Conservation (phyloP, 331 rosid genomes). For the Quercus phellos region DNA sequence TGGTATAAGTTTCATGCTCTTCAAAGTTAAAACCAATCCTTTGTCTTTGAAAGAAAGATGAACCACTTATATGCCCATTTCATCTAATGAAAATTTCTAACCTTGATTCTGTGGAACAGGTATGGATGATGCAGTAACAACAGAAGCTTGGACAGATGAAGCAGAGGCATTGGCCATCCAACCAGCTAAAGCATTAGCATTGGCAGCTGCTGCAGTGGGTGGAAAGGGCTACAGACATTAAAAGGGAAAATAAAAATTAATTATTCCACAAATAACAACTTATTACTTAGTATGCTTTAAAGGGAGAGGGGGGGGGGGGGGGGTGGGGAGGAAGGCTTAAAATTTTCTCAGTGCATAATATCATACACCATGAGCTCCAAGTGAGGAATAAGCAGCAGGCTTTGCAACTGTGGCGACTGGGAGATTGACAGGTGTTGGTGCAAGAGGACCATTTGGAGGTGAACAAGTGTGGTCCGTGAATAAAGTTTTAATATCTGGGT, state of each 20-base stretch:
- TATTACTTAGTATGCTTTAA: not conserved
- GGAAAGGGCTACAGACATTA: constrained; percentile 60
- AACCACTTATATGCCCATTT: not conserved
- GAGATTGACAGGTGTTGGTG: constrained; percentile 68
- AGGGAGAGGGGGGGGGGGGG: not conserved
- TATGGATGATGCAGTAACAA: constrained; percentile 77
- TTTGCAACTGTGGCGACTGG: constrained; percentile 68
- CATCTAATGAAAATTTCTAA: constrained; percentile 19
- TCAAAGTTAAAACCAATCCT: not conserved
- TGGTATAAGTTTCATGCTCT: not conserved
- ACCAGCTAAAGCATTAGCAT: constrained; percentile 80
- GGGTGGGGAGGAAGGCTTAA: not conserved
- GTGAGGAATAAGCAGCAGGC: constrained; percentile 65
- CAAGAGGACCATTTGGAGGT: constrained; percentile 66
- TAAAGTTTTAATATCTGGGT: constrained; percentile 79
- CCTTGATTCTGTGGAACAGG: constrained; percentile 93
- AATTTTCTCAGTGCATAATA: constrained; percentile 27
- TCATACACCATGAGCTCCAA: constrained; percentile 78
- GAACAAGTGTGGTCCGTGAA: constrained; percentile 74
- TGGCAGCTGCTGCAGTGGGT: constrained; percentile 62
- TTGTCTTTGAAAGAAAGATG: not conserved
- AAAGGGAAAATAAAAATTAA: constrained; percentile 13
- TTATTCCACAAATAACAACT: constrained; percentile 16
- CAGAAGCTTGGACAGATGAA: constrained; percentile 94
- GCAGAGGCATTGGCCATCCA: constrained; percentile 96